Evolutionary conservation across 129 eudicot species (phyloP).

Genomic region (Apium graveolens): DNA sequence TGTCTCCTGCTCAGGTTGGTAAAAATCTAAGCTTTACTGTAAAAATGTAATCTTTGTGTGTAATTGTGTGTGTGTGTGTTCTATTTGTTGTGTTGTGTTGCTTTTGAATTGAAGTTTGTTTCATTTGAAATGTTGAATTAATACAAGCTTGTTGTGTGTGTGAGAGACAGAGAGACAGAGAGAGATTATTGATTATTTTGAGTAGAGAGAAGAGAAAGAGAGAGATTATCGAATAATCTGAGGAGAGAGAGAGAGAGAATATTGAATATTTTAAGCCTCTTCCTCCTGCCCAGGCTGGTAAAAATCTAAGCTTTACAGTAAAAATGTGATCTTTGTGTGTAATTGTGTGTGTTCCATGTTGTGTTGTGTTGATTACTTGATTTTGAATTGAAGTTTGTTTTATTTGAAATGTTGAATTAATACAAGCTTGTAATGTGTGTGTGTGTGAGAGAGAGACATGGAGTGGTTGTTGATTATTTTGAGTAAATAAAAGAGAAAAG

Average conservation of each 20-base stretch:
- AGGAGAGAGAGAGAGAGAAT: too few relatives aligned
- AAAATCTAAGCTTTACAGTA: background rate
- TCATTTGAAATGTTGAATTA: background rate
- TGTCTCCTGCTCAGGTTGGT: constrained; percentile 80
- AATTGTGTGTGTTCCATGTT: background rate
- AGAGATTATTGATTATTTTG: too few relatives aligned
- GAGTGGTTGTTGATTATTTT: too few relatives aligned
- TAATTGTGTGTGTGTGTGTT: background rate
- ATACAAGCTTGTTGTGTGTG: background rate
- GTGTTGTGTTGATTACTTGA: too few relatives aligned
- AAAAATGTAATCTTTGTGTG: background rate
- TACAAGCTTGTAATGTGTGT: background rate
- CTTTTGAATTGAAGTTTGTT: too few relatives aligned
- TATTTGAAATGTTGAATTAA: background rate
- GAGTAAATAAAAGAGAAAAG: too few relatives aligned
- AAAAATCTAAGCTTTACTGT: background rate
- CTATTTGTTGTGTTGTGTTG: too few relatives aligned
- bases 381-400: too few relatives aligned
- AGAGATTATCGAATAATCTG: background rate
- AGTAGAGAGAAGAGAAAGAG: too few relatives aligned
- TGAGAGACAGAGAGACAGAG: too few relatives aligned
- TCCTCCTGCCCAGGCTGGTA: constrained; percentile 81
- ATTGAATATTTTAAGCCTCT: constrained; percentile 52
- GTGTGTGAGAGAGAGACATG: too few relatives aligned
- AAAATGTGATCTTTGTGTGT: background rate